Evolutionary conservation across 129 eudicot genomes (phyloP).

Genomic region (Silybum marianum): DNA sequence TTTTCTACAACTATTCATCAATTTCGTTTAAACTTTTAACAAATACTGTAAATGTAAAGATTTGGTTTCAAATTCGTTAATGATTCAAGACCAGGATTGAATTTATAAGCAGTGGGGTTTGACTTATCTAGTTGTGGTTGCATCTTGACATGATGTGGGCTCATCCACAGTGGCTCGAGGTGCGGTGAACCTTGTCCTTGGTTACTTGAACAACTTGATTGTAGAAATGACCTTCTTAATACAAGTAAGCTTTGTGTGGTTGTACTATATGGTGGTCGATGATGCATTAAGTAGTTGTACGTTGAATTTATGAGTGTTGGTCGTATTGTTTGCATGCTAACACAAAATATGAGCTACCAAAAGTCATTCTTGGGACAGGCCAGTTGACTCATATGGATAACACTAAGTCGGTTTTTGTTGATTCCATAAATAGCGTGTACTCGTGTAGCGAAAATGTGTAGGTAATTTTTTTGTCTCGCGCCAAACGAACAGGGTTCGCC

Average conservation of each 20-base stretch:
- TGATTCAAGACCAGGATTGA: neutral
- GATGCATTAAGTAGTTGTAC: neutral
- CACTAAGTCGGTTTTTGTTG: slow-evolving; percentile 47
- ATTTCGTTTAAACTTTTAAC: neutral
- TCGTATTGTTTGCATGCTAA: slow-evolving; percentile 49
- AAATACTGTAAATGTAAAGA: neutral
- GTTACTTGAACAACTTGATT: slow-evolving; percentile 79
- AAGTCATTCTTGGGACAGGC: slow-evolving; percentile 78
- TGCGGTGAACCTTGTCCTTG: slow-evolving; percentile 82
- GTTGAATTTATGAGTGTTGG: neutral
- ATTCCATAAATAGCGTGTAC: slow-evolving; percentile 42
- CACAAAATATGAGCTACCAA: slow-evolving; percentile 75
- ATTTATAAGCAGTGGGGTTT: neutral
- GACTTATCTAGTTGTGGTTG: slow-evolving; percentile 19
- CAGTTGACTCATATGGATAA: slow-evolving; percentile 76
- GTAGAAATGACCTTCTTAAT: slow-evolving; percentile 80
- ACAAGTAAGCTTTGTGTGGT: slow-evolving; percentile 50
- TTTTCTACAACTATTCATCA: neutral
- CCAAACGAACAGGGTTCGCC: neutral
- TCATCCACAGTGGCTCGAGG: slow-evolving; percentile 94
- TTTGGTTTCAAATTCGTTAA: neutral
- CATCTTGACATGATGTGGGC: slow-evolving; percentile 88
- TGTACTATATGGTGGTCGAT: neutral
- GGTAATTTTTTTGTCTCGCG: slow-evolving; percentile 21
- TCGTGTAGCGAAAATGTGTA: slow-evolving; percentile 19